These are phyloP conservation scores for Eleusine indica DNA, from an alignment of 176 grass and related monocot species.

Conservation along the genomic window DNA sequence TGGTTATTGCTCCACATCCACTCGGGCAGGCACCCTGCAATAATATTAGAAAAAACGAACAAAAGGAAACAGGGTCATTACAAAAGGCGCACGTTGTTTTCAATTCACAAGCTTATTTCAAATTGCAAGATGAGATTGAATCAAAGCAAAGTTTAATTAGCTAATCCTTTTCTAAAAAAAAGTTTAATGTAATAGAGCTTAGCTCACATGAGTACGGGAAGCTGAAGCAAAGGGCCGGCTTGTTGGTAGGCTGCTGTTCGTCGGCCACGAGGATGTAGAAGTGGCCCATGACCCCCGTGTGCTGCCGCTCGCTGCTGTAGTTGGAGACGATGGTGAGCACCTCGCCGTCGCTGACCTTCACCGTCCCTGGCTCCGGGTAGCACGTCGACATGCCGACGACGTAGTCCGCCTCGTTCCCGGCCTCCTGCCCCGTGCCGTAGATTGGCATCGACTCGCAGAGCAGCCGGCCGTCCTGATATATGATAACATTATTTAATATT, in stretches of 20 bases:
- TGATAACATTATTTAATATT: no score
- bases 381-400: slow-evolving; percentile 83
- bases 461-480: slow-evolving; percentile 60
- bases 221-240: slow-evolving; percentile 39
- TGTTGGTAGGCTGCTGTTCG: neutral
- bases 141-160: no score
- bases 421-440: slow-evolving; percentile 63
- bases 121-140: no score
- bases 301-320: slow-evolving; percentile 68
- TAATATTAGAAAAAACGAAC: no score
- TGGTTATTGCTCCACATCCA: no score
- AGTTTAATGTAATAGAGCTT: no score
- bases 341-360: slow-evolving; percentile 62
- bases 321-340: slow-evolving; percentile 73
- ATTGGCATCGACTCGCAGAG: slow-evolving; percentile 62
- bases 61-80: no score
- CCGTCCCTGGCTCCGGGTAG: slow-evolving; percentile 61
- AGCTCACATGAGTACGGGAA: slow-evolving; percentile 61
- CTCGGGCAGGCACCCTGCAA: no score
- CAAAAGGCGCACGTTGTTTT: no score
- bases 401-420: slow-evolving; percentile 79
- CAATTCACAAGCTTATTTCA: no score
- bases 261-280: slow-evolving; percentile 85
- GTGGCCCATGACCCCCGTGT: slow-evolving; percentile 80
- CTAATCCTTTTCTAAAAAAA: no score